Conservation (phyloP, 257 asterid genomes). For the Solanum chmielewskii region DNA sequence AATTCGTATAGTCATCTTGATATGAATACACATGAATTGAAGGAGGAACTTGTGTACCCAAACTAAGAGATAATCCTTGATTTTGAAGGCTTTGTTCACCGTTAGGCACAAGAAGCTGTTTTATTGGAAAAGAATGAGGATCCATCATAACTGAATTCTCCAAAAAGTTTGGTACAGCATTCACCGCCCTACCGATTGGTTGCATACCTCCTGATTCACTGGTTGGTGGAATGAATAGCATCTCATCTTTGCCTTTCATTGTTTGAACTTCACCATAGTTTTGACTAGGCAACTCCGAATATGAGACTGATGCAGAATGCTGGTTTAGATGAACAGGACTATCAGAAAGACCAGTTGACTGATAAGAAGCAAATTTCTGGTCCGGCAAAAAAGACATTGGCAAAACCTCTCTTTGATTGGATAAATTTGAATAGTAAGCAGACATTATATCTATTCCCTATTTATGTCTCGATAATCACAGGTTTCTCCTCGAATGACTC, state of each 20-base stretch:
- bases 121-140: conserved; percentile 13
- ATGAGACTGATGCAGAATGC: conserved; percentile 21
- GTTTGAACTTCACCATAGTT: conserved; percentile 19
- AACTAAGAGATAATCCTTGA: conserved; percentile 59
- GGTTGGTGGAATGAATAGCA: conserved; percentile 28
- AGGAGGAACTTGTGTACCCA: conserved; percentile 42
- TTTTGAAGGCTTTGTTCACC: conserved; percentile 24
- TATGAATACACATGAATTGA: conserved; percentile 26
- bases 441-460: conserved; percentile 27
- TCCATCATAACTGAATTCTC: conserved; percentile 21
- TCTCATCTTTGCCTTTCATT: conserved; percentile 25
- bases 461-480: neutral
- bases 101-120: conserved; percentile 11
- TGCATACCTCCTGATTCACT: conserved; percentile 25
- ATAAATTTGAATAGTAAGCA: conserved; percentile 31
- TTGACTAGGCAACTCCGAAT: conserved; percentile 21
- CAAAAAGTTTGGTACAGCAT: conserved; percentile 18
- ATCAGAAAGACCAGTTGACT: conserved; percentile 23
- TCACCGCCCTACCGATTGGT: conserved; percentile 13
- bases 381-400: conserved; percentile 25
- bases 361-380: conserved; percentile 29
- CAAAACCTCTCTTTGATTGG: conserved; percentile 34
- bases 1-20: conserved; percentile 29
- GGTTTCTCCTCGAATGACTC: neutral
- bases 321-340: conserved; percentile 26